phyloP scores from a whole-genome alignment of 1,284 basidiomycete genomes.

The Cutaneotrichosporon cavernicola region DNA sequence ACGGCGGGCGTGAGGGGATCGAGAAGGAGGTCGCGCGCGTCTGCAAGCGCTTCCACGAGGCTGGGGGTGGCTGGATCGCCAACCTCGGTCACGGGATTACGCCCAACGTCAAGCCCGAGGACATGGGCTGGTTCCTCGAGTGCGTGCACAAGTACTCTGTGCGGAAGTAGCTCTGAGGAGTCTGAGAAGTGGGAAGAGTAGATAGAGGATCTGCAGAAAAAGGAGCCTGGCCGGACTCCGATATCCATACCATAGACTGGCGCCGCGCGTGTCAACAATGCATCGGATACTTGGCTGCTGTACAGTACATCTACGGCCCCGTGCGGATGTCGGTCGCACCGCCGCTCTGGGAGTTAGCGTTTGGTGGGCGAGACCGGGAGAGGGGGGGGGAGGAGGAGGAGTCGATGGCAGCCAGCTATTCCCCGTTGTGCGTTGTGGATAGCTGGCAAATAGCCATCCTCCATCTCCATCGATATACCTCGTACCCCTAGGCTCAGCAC shows the following conservation, averaged over 20 bases:
- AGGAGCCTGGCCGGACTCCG: neutral
- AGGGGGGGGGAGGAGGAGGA: neutral
- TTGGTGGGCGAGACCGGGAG: neutral
- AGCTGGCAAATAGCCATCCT: no score
- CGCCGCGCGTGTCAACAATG: constrained; percentile 12
- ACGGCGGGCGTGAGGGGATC: constrained; percentile 84
- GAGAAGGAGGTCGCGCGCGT: constrained; percentile 81
- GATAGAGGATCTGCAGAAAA: neutral
- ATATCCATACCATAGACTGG: constrained; percentile 4
- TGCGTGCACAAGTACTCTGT: constrained; percentile 76
- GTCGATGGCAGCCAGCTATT: no score
- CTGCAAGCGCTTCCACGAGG: constrained; percentile 66
- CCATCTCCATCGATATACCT: no score
- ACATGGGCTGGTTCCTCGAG: constrained; percentile 83
- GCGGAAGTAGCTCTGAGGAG: constrained; percentile 17
- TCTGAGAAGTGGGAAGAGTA: neutral
- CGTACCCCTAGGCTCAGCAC: neutral
- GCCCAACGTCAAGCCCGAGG: constrained; percentile 89
- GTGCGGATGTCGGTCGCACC: constrained; percentile 59
- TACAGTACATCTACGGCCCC: constrained; percentile 27
- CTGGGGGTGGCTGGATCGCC: constrained; percentile 76
- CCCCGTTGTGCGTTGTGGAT: no score
- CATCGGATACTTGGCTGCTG: constrained; percentile 13
- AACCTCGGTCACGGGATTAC: constrained; percentile 98
- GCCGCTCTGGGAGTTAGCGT: constrained; percentile 61